Base-by-base conservation (phyloP, 306 rosid species). In the Quercus wislizeni region DNA sequence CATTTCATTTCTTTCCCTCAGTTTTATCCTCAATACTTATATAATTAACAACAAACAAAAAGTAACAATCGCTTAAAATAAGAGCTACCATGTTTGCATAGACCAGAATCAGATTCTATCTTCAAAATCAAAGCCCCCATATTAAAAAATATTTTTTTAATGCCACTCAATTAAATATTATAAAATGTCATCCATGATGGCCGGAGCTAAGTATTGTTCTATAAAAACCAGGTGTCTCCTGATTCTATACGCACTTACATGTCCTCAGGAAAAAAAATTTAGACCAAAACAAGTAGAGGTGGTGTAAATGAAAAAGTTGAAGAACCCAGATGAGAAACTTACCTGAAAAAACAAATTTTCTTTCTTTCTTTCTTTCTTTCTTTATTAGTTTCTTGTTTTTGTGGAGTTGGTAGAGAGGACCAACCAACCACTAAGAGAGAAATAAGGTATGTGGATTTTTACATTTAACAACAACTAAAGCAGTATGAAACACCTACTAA, bases 121-220 rank as follows among this genome's bases (percentile, higher is more conserved):
- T 31, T 38, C 57, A 5, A 58, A 58, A 61, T 23, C 38, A 59
- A 69, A 76, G 49, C 31, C 74, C 18, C 13, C 28, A 51, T 19
- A 8, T 49, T 49, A 10, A 49, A 49, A 49, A 49, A 41, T 8
- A 41, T 2, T 0, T 12, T 49, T 49, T 49, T 49, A 10, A 12
- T 12, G 54, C 4, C 54, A 49, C 17, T 49, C 54, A 10, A 10
- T 12, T 49, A 10, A 10, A 10, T 14, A 33, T 69, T 13, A n/a
- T 19, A 74, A 55, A 56, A 49, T 23, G 30, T 71, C 73, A 51
- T 33, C 49, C 70, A 20, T 17, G 51, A 71, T 41, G 46, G 46
- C 46, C 2, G 2, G 3, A 77, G 78, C 70, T 13, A 82, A 63
- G 85, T 72, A 82, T 64, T 43, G 59, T 72, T 27, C 54, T 49